Conservation (phyloP, 345 rosid species). For the Barbarea vulgaris region DNA sequence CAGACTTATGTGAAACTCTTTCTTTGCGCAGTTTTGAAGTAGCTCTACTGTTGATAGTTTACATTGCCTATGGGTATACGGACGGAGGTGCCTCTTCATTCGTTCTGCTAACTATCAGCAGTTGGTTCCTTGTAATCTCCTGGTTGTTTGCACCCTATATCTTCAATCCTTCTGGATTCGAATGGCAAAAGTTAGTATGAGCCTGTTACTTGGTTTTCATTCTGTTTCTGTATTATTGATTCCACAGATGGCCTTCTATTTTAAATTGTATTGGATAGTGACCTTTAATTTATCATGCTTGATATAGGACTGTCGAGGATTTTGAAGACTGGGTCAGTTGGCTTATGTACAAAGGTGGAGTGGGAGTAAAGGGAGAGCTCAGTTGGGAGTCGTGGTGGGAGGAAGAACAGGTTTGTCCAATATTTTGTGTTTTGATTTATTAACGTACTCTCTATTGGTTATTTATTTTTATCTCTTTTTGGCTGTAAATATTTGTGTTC, state of each 20-base stretch:
- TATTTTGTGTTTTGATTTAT: conserved; percentile 5
- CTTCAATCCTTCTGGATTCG: conserved; percentile 99
- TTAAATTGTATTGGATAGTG: conserved; percentile 2
- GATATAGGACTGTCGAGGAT: conserved; percentile 91
- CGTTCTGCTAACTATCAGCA: conserved; percentile 81
- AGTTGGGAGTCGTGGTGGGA: conserved; percentile 99
- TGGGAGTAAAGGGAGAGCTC: conserved; percentile 94
- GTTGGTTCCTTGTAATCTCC: conserved; percentile 97
- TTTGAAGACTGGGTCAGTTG: conserved; percentile 96
- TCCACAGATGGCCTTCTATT: conserved; percentile 12
- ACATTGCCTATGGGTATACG: conserved; percentile 91
- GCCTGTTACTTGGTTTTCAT: conserved; percentile 18
- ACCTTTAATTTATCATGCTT: conserved; percentile 8
- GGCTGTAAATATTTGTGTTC: background rate
- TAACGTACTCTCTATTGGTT: background rate
- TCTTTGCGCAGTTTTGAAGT: conserved; percentile 78
- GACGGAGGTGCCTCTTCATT: conserved; percentile 75
- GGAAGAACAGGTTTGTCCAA: conserved; percentile 80
- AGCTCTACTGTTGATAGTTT: conserved; percentile 87
- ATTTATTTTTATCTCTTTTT: background rate
- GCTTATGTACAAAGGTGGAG: conserved; percentile 99
- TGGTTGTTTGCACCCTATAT: conserved; percentile 99
- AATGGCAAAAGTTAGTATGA: conserved; percentile 94
- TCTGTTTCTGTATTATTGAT: background rate
- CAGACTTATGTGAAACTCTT: conserved; percentile 11